Evolutionary conservation across 2,329 filamentous ascomycete genomes (phyloP), one percentile per base, ranked within the genome.

Genomic region (Ampelomyces quisqualis): DNA sequence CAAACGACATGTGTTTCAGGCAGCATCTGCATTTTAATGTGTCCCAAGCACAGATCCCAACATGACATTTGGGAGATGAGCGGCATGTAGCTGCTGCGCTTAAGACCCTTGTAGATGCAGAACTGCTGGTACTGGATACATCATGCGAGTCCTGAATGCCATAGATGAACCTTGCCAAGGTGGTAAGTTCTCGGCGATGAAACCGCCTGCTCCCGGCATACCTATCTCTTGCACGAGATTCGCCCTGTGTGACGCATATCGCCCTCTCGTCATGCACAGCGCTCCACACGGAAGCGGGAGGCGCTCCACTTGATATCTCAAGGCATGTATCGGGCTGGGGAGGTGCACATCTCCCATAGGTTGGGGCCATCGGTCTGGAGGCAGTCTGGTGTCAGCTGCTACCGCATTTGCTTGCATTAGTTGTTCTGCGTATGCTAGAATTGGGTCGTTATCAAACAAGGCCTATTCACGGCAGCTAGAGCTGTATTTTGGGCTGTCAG

Each of bases 331-430:
- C 34, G 37, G 36, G 32, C 30, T 26, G 19, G 23, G 22, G 19
- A 39, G 38, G 42, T 45, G 42, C 37, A 27, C 28, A 29, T 32
- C 38, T 27, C 21, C 17, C 14, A 34, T 24, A 40, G 44, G 36
- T 14, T 26, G 7, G 10, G 19, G 19, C 22, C 13, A 15, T 13
- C 34, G 43, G 40, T 28, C 45, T 44, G 45, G 42, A 53, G 31
- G 42, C 37, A 23, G 20, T 27, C 32, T 26, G 23, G 33, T 35
- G 40, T 45, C 42, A 48, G 42, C 45, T 42, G 48, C 34, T 32
- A 33, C 21, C 23, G 24, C 28, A 18, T 18, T 28, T 44, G 40
- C 29, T 21, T 38, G 31, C 31, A 32, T 35, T 27, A 20, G 28
- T 24, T 18, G 29, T 27, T 20, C 27, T 34, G 20, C 24, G 15